phyloP scores from a whole-genome alignment of 768 basidiomycete genomes.

The Mycena haematopus region DNA sequence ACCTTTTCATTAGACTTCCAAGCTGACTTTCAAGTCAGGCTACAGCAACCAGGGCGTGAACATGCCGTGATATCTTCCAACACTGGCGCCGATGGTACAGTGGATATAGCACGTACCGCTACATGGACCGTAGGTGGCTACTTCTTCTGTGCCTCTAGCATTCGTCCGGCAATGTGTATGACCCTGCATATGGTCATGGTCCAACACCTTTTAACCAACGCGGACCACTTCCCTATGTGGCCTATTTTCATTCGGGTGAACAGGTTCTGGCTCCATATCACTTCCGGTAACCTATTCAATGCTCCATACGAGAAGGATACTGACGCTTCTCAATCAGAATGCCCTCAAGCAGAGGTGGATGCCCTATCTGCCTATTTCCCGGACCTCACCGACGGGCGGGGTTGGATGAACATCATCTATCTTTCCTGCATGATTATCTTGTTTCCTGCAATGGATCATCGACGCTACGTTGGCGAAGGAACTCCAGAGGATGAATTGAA shows the following conservation, averaged over 20 bases:
- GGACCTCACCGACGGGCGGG: background rate
- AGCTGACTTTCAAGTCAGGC: background rate
- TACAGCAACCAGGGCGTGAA: constrained; percentile 2
- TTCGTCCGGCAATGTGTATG: background rate
- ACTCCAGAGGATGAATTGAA: background rate
- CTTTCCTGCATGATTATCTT: constrained; percentile 4
- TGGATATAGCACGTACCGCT: background rate
- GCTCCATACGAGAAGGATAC: background rate
- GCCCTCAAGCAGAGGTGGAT: background rate
- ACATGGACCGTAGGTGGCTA: background rate
- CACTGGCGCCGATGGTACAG: background rate
- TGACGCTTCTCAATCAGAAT: background rate
- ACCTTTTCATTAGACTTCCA: background rate
- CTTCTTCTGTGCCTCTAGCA: constrained; percentile 2
- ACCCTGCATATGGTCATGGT: constrained; percentile 5
- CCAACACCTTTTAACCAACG: constrained; percentile 7
- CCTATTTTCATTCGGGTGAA: background rate
- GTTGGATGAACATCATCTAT: constrained; percentile 13
- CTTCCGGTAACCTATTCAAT: background rate
- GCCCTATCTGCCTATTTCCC: constrained; percentile 1
- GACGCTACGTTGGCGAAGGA: background rate
- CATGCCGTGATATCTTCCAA: constrained; percentile 3
- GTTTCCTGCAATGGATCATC: background rate
- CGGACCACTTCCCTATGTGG: constrained; percentile 7
- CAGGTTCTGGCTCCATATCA: constrained; percentile 3